A percentile compares a stretch with the other conserved stretches of the same genome.
These are phyloP conservation scores for Hymenoscyphus occultus DNA, from an alignment of 2,329 filamentous ascomycete genomes.

Conservation along the genomic window DNA sequence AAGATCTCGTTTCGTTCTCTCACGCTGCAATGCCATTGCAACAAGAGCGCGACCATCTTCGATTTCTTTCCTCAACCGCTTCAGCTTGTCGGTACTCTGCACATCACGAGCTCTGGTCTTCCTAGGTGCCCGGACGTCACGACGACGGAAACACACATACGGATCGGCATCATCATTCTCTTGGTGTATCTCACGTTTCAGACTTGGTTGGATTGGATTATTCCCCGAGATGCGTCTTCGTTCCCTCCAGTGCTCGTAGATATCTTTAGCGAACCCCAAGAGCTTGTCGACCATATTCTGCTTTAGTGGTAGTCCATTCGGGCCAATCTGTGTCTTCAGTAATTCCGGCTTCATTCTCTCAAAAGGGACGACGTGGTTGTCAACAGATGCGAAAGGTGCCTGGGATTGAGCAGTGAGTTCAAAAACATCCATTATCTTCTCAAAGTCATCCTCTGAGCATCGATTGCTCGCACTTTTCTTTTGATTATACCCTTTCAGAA, in stretches of 20 bases:
- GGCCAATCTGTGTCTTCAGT: constrained; percentile 36
- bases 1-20: constrained; percentile 74
- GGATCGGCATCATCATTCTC: constrained; percentile 95
- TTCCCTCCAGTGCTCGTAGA: constrained; percentile 88
- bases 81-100: constrained; percentile 91
- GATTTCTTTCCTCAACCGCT: constrained; percentile 83
- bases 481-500: constrained; percentile 79
- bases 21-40: constrained; percentile 73
- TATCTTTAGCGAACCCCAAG: constrained; percentile 61
- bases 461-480: constrained; percentile 62
- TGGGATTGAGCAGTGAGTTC: constrained; percentile 81
- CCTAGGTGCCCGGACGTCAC: constrained; percentile 88
- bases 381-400: constrained; percentile 84
- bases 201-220: constrained; percentile 67
- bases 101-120: constrained; percentile 94
- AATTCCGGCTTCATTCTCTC: constrained; percentile 61
- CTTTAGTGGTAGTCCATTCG: constrained; percentile 50
- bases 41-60: constrained; percentile 85
- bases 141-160: constrained; percentile 95
- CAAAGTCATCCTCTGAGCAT: constrained; percentile 87
- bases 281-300: constrained; percentile 50
- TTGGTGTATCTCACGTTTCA: constrained; percentile 93
- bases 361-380: constrained; percentile 79
- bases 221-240: constrained; percentile 66
- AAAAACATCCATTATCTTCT: constrained; percentile 91